Conservation (phyloP, 139 green algal genomes). For the Volvox africanus region DNA sequence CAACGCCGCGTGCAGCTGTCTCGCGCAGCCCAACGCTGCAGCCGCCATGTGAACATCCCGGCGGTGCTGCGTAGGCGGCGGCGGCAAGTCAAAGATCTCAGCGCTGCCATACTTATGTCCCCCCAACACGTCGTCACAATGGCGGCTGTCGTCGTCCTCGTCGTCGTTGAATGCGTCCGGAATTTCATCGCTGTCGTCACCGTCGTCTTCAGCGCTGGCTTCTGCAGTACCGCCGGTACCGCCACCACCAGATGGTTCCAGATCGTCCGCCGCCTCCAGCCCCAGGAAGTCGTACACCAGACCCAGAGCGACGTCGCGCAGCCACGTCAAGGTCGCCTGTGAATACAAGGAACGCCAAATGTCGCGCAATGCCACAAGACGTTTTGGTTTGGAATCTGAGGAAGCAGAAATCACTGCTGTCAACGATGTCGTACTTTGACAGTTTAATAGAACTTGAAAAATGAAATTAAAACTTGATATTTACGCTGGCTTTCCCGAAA, state of each 20-base stretch:
- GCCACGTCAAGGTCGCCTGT: background rate
- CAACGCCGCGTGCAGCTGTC: background rate
- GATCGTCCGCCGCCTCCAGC: too few relatives aligned
- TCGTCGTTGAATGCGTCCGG: background rate
- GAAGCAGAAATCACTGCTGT: too few relatives aligned
- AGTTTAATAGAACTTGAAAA: too few relatives aligned
- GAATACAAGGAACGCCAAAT: too few relatives aligned
- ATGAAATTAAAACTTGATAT: too few relatives aligned
- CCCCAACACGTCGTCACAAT: background rate
- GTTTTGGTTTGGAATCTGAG: too few relatives aligned
- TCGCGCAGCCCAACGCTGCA: background rate
- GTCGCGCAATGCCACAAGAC: too few relatives aligned
- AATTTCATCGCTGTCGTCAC: background rate
- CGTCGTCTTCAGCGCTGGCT: background rate
- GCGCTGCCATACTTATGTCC: background rate
- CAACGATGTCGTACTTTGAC: too few relatives aligned
- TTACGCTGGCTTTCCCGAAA: too few relatives aligned
- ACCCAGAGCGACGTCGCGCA: constrained; percentile 12
- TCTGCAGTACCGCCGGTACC: background rate
- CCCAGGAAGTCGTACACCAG: background rate
- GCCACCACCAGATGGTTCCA: background rate
- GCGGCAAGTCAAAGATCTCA: too few relatives aligned
- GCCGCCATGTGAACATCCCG: background rate
- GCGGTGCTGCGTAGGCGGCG: background rate
- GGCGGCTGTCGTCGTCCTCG: background rate